Evolutionary conservation across 306 rosid genomes (phyloP).

Genomic region (Rubus idaeus): DNA sequence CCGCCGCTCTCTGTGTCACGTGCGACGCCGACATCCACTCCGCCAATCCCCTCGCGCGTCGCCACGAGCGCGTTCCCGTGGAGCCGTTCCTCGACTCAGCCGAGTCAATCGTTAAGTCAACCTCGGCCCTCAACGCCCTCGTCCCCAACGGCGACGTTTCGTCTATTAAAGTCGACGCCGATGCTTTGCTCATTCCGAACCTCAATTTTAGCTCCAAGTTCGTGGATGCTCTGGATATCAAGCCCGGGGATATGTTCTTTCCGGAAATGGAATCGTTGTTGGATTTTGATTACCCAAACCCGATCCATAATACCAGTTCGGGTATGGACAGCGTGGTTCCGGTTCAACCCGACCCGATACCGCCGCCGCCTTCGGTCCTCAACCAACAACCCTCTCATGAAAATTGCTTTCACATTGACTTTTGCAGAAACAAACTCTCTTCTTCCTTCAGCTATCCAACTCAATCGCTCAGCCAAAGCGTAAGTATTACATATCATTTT

Average conservation of each 20-base stretch:
- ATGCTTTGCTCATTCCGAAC: slow-evolving; percentile 52
- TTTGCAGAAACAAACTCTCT: slow-evolving; percentile 78
- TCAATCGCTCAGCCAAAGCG: slow-evolving; percentile 87
- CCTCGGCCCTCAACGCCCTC: slow-evolving; percentile 34
- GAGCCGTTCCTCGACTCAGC: slow-evolving; percentile 72
- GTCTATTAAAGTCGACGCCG: slow-evolving; percentile 15
- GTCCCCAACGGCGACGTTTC: slow-evolving; percentile 31
- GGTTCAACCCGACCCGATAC: slow-evolving; percentile 51
- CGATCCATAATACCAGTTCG: slow-evolving; percentile 33
- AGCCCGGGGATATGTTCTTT: slow-evolving; percentile 57
- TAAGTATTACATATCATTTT: slow-evolving; percentile 25
- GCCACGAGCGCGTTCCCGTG: slow-evolving; percentile 92
- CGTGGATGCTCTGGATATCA: slow-evolving; percentile 49
- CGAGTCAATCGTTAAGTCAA: slow-evolving; percentile 51
- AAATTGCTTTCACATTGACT: slow-evolving; percentile 66
- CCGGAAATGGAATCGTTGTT: slow-evolving; percentile 72
- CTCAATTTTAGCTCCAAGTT: slow-evolving; percentile 48
- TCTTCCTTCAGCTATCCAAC: slow-evolving; percentile 61
- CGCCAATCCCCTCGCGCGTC: slow-evolving; percentile 79
- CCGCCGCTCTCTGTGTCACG: slow-evolving; percentile 84
- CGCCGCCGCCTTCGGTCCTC: slow-evolving; percentile 24
- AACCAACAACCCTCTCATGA: slow-evolving; percentile 18
- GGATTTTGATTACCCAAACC: slow-evolving; percentile 66
- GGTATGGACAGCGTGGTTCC: slow-evolving; percentile 84
- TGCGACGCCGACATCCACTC: slow-evolving; percentile 96